phyloP scores from a whole-genome alignment of 2,329 filamentous ascomycete genomes.

The Stachybotrys chlorohalonatus region DNA sequence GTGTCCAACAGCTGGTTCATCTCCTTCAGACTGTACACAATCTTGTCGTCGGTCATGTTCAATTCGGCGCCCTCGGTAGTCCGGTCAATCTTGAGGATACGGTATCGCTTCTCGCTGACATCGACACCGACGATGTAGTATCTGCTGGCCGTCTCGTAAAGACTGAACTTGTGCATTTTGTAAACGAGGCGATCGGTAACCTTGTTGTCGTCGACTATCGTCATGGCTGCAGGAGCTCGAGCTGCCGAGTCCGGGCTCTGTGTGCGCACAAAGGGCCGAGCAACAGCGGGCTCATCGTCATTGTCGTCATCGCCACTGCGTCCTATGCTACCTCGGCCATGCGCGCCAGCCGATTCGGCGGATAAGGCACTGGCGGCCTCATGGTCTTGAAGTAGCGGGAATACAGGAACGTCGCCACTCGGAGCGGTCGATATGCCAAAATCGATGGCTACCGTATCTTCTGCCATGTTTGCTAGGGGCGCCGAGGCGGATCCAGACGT shows the following conservation, averaged over 20 bases:
- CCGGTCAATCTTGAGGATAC: constrained; percentile 90
- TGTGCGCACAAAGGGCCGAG: constrained; percentile 47
- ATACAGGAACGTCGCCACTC: constrained; percentile 17
- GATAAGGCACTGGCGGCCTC: constrained; percentile 18
- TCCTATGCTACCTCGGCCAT: constrained; percentile 6
- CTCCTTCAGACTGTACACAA: constrained; percentile 83
- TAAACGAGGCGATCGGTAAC: constrained; percentile 32
- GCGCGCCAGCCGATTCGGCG: constrained; percentile 13
- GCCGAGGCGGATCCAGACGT: background rate
- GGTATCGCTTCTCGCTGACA: constrained; percentile 77
- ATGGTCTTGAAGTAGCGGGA: constrained; percentile 26
- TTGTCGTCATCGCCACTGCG: constrained; percentile 30
- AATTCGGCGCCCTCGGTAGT: constrained; percentile 70
- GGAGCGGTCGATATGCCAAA: constrained; percentile 2
- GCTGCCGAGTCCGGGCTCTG: constrained; percentile 38
- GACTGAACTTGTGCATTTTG: constrained; percentile 92
- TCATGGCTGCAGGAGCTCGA: constrained; percentile 9
- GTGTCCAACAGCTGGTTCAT: constrained; percentile 90
- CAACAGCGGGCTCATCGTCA: constrained; percentile 49
- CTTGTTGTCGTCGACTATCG: constrained; percentile 13
- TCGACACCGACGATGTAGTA: constrained; percentile 95
- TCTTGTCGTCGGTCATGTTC: constrained; percentile 86
- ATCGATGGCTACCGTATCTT: background rate
- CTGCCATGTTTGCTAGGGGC: background rate
- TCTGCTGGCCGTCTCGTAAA: constrained; percentile 88